phyloP scores from a whole-genome alignment of 2,329 filamentous ascomycete genomes.

The Arthrobotrys conoides region DNA sequence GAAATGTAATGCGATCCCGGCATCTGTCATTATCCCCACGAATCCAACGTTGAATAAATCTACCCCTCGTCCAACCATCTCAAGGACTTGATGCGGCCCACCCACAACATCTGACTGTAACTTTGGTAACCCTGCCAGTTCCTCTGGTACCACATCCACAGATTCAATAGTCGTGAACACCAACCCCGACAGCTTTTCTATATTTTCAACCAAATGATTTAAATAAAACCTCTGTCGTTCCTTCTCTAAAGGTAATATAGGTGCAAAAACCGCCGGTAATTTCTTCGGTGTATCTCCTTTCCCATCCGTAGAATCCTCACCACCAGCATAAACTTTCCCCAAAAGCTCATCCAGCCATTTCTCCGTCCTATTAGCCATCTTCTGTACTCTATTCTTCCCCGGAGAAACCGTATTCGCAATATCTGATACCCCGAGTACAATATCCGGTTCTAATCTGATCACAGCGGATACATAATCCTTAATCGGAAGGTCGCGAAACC shows the following conservation, averaged over 20 bases:
- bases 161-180: conserved; percentile 76
- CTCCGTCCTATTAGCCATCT: conserved; percentile 89
- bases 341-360: conserved; percentile 82
- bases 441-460: conserved; percentile 79
- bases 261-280: conserved; percentile 72
- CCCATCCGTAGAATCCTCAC: conserved; percentile 53
- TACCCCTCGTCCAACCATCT: conserved; percentile 81
- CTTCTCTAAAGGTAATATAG: conserved; percentile 81
- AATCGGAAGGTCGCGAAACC: conserved; percentile 80
- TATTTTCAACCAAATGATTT: conserved; percentile 77
- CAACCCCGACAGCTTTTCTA: conserved; percentile 75
- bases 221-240: conserved; percentile 85
- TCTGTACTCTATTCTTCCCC: conserved; percentile 79
- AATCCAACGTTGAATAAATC: conserved; percentile 86
- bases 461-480: conserved; percentile 78
- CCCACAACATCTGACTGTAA: conserved; percentile 79
- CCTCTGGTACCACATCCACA: conserved; percentile 76
- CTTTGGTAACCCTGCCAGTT: conserved; percentile 77
- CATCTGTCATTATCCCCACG: conserved; percentile 80
- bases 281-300: conserved; percentile 37
- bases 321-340: conserved; percentile 65
- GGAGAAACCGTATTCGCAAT: conserved; percentile 73
- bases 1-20: conserved; percentile 87
- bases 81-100: conserved; percentile 82
- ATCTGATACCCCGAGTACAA: conserved; percentile 84